Evolutionary conservation across 345 rosid species (phyloP).

Genomic region (Sonneratia caseolaris): DNA sequence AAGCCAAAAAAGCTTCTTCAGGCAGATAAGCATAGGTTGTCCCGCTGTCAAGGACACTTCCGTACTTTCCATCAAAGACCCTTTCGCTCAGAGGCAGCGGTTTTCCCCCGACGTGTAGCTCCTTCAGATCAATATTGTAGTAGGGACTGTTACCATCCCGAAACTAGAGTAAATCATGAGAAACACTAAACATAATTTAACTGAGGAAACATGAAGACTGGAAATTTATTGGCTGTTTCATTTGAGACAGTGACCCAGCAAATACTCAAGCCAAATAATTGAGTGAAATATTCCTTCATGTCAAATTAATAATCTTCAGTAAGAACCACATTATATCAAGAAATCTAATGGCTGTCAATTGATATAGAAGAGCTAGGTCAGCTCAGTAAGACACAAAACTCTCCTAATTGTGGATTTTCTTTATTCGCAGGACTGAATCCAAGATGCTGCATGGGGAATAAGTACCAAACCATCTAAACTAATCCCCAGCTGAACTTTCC

Average conservation of each 20-base stretch:
- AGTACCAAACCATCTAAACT: too few relatives aligned
- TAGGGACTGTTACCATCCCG: conserved; percentile 99
- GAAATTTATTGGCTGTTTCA: neutral
- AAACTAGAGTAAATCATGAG: conserved; percentile 95
- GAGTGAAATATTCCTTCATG: neutral
- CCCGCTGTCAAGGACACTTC: conserved; percentile 82
- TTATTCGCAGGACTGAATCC: too few relatives aligned
- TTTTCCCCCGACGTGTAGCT: conserved; percentile 85
- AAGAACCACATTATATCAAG: too few relatives aligned
- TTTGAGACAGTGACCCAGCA: neutral
- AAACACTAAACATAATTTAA: conserved; percentile 44
- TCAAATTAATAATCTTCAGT: too few relatives aligned
- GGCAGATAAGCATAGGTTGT: conserved; percentile 91
- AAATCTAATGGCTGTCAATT: too few relatives aligned
- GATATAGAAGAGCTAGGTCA: too few relatives aligned
- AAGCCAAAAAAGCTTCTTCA: conserved; percentile 58
- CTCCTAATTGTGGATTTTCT: too few relatives aligned
- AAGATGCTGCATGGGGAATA: too few relatives aligned
- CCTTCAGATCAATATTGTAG: conserved; percentile 95
- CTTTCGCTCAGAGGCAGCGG: conserved; percentile 41
- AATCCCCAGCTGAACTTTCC: neutral
- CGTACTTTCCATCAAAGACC: conserved; percentile 66
- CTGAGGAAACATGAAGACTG: conserved; percentile 31
- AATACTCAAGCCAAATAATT: neutral
- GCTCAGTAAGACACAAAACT: too few relatives aligned